phyloP scores from a whole-genome alignment of 768 basidiomycete species.

The Terana coerulea region DNA sequence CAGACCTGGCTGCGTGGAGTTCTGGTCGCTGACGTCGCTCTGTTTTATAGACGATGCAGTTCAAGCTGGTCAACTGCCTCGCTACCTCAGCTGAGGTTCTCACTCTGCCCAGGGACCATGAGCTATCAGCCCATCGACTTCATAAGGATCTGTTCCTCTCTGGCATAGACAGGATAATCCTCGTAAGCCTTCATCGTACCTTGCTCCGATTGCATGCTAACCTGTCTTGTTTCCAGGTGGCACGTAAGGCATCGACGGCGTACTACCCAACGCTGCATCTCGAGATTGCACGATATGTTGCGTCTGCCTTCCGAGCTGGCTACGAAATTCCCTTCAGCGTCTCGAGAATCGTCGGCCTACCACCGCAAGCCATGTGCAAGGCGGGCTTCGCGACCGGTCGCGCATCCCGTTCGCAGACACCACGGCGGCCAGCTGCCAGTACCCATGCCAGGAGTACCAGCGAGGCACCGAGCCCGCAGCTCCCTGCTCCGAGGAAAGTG shows the following conservation, averaged over 20 bases:
- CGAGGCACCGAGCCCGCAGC: conserved; percentile 3
- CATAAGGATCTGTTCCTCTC: conserved; percentile 87
- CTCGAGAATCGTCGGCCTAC: conserved; percentile 72
- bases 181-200: conserved; percentile 50
- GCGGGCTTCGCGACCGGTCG: conserved; percentile 5
- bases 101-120: conserved; percentile 61
- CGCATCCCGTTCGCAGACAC: conserved; percentile 8
- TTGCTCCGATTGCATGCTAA: background rate
- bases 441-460: conserved; percentile 2
- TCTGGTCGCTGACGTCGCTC: background rate
- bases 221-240: conserved; percentile 52
- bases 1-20: background rate
- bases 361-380: conserved; percentile 63
- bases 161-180: conserved; percentile 85
- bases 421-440: background rate
- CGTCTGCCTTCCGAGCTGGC: conserved; percentile 57
- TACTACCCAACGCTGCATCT: conserved; percentile 96
- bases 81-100: conserved; percentile 62
- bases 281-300: conserved; percentile 86
- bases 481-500: conserved; percentile 12
- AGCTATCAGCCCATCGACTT: conserved; percentile 76
- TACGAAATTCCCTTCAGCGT: conserved; percentile 82
- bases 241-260: conserved; percentile 89
- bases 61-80: conserved; percentile 82
- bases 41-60: conserved; percentile 69